These are phyloP conservation scores for Oryza brachyantha DNA, from an alignment of 176 grass and related monocot species.

Conservation along the genomic window DNA sequence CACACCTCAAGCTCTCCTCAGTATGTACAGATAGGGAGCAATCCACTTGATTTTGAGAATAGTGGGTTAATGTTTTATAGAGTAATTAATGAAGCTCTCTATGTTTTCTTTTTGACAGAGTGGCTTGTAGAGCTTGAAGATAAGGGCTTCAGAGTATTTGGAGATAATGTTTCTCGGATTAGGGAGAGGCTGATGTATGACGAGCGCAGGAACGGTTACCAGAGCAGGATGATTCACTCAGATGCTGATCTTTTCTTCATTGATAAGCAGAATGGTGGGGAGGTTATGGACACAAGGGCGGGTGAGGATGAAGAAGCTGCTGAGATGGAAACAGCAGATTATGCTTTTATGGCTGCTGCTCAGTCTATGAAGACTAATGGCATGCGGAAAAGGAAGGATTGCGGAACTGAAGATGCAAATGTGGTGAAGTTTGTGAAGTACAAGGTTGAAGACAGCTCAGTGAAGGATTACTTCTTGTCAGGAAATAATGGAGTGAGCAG, in stretches of 20 bases:
- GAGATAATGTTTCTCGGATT: conserved; percentile 56
- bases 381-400: conserved; percentile 75
- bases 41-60: conserved; percentile 9
- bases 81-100: conserved; percentile 19
- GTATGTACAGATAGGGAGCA: conserved; percentile 50
- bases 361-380: conserved; percentile 71
- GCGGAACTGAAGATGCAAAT: conserved; percentile 40
- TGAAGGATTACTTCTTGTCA: conserved; percentile 35
- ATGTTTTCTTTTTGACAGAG: conserved; percentile 58
- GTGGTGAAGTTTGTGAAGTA: conserved; percentile 68
- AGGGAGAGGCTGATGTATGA: conserved; percentile 50
- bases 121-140: conserved; percentile 78
- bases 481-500: conserved; percentile 52
- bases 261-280: conserved; percentile 55
- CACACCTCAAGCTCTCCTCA: conserved; percentile 82
- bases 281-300: conserved; percentile 37
- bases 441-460: conserved; percentile 53
- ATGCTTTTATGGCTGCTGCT: conserved; percentile 81
- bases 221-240: conserved; percentile 43
- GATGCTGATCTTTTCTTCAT: conserved; percentile 73
- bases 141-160: conserved; percentile 72
- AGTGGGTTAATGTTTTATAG: neutral
- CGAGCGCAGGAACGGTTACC: conserved; percentile 44
- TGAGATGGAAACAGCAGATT: conserved; percentile 57
- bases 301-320: conserved; percentile 34